Percentiles rank a stretch among this genome's conserved stretches.
Conservation (phyloP, 129 eudicot species). For the Saussurea involucrata region DNA sequence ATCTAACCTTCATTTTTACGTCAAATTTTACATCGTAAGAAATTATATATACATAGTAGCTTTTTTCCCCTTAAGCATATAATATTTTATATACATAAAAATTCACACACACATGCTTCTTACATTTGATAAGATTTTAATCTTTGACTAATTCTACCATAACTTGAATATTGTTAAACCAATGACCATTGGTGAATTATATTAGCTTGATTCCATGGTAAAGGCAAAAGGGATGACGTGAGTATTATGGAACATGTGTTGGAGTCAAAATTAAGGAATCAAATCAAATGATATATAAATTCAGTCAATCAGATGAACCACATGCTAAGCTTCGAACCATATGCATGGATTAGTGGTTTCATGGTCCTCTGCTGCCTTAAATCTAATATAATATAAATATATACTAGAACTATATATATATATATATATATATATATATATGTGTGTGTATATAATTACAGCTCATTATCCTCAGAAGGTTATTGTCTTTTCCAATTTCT, state of each 20-base stretch:
- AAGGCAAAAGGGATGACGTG: neutral
- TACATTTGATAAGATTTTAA: neutral
- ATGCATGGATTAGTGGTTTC: conserved; percentile 34
- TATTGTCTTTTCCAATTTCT: conserved; percentile 33
- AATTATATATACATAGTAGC: too few relatives aligned
- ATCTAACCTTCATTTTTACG: too few relatives aligned
- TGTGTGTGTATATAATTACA: conserved; percentile 28
- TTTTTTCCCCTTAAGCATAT: neutral
- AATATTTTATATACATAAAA: too few relatives aligned
- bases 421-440: too few relatives aligned
- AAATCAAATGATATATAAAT: conserved; percentile 23
- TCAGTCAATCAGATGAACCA: conserved; percentile 36
- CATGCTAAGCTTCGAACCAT: conserved; percentile 34
- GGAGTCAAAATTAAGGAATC: conserved; percentile 38
- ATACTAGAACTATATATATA: neutral
- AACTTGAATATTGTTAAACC: neutral
- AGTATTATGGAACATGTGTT: conserved; percentile 24
- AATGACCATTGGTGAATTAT: neutral
- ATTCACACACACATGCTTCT: neutral
- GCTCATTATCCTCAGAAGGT: conserved; percentile 28
- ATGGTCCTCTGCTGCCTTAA: conserved; percentile 26
- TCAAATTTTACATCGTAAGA: too few relatives aligned
- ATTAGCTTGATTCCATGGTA: neutral
- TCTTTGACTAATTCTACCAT: neutral
- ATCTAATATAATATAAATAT: conserved; percentile 15